These are phyloP conservation scores for Hypoxylon sp. DNA, from an alignment of 2,329 filamentous ascomycete species.

Conservation along the genomic window DNA sequence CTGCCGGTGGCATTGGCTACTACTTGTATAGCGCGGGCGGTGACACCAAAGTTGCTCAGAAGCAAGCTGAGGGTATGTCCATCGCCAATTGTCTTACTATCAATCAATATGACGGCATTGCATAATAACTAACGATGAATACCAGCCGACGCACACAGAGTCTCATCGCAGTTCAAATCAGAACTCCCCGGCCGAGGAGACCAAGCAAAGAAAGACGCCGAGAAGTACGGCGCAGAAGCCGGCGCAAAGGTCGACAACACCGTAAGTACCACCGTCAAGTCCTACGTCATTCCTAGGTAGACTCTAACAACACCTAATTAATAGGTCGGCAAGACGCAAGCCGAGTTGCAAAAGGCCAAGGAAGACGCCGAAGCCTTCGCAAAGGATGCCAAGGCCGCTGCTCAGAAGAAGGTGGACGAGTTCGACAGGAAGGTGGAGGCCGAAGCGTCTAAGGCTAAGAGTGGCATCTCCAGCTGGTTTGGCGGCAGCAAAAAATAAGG, in stretches of 20 bases:
- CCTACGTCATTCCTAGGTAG: neutral
- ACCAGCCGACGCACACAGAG: slow-evolving; percentile 81
- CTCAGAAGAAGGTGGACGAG: slow-evolving; percentile 82
- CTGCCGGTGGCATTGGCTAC: slow-evolving; percentile 81
- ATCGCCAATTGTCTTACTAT: neutral
- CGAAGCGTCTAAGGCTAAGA: slow-evolving; percentile 85
- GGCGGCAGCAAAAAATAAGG: slow-evolving; percentile 68
- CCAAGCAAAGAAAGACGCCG: slow-evolving; percentile 74
- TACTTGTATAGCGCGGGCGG: slow-evolving; percentile 93
- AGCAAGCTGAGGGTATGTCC: slow-evolving; percentile 83
- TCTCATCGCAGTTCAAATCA: slow-evolving; percentile 75
- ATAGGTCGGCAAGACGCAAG: slow-evolving; percentile 74
- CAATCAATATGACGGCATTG: slow-evolving; percentile 1
- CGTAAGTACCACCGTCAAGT: slow-evolving; percentile 65
- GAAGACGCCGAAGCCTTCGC: slow-evolving; percentile 71
- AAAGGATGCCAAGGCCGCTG: slow-evolving; percentile 74
- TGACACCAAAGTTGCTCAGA: slow-evolving; percentile 84
- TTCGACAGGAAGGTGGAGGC: slow-evolving; percentile 87
- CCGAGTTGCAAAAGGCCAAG: slow-evolving; percentile 73
- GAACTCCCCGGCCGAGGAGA: slow-evolving; percentile 74
- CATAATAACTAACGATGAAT: slow-evolving; percentile 10
- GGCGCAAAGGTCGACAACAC: slow-evolving; percentile 77
- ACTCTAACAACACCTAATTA: slow-evolving; percentile 42
- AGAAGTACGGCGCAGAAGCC: slow-evolving; percentile 72
- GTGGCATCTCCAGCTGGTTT: slow-evolving; percentile 88